Evolutionary conservation across 108 stramenopile species (phyloP).

Genomic region (Asterionellopsis glacialis): DNA sequence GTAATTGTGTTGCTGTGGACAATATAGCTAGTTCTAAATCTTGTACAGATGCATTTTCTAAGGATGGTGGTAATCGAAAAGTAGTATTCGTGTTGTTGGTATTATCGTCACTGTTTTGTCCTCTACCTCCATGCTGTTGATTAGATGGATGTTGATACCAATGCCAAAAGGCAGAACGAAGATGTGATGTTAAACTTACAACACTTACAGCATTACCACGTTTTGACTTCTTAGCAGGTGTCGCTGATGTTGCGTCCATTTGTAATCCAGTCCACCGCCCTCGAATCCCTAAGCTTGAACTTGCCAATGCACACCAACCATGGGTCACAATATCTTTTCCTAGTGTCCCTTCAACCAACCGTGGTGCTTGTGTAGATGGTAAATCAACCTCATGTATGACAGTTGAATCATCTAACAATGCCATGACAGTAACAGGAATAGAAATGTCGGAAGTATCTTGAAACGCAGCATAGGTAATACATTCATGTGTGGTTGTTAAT

Average conservation of each 20-base stretch:
- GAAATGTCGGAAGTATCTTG: neutral
- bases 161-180: slow-evolving; percentile 36
- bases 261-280: slow-evolving; percentile 8
- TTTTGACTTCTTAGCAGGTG: neutral
- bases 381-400: slow-evolving; percentile 31
- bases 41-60: slow-evolving; percentile 14
- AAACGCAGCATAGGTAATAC: slow-evolving; percentile 29
- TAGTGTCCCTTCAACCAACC: slow-evolving; percentile 23
- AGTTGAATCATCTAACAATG: slow-evolving; percentile 2
- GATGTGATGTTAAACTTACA: slow-evolving; percentile 17
- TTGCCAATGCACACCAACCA: slow-evolving; percentile 25
- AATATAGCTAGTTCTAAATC: slow-evolving; percentile 30
- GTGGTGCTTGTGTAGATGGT: slow-evolving; percentile 19
- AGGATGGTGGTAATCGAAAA: slow-evolving; percentile 21
- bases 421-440: slow-evolving; percentile 23
- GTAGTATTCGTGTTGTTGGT: neutral
- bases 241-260: slow-evolving; percentile 1
- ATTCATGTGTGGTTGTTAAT: slow-evolving; percentile 16
- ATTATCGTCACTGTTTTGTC: neutral
- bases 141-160: slow-evolving; percentile 26
- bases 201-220: neutral
- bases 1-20: slow-evolving; percentile 26
- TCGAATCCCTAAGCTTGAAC: slow-evolving; percentile 23
- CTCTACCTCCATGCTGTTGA: neutral
- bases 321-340: slow-evolving; percentile 31